Evolutionary conservation across 257 asterid species (phyloP).

Genomic region (Nicotiana obtusifolia): DNA sequence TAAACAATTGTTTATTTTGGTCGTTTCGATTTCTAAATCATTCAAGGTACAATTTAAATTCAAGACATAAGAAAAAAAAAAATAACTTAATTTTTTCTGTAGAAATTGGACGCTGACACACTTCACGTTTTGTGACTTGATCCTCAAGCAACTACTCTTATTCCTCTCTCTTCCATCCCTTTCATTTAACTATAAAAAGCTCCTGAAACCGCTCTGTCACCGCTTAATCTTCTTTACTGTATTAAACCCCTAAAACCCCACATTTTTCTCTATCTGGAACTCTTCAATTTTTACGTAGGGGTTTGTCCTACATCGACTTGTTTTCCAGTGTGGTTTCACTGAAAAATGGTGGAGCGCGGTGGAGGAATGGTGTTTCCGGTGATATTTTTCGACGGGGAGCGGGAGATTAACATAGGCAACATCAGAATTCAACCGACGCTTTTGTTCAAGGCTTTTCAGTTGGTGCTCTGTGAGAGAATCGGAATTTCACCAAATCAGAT

Average conservation of each 20-base stretch:
- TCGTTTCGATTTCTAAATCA: too few species aligned
- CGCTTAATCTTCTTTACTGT: too few species aligned
- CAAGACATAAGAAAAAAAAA: too few species aligned
- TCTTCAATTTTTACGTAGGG: constrained; percentile 60
- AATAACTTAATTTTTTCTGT: too few species aligned
- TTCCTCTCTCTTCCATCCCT: too few species aligned
- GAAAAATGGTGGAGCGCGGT: constrained; percentile 44
- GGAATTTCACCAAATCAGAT: constrained; percentile 89
- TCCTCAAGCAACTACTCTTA: too few species aligned
- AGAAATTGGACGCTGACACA: too few species aligned
- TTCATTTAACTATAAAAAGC: too few species aligned
- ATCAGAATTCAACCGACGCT: constrained; percentile 45
- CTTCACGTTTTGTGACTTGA: too few species aligned
- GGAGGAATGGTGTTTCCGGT: constrained; percentile 57
- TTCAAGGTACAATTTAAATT: too few species aligned
- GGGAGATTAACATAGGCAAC: constrained; percentile 57
- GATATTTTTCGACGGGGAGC: constrained; percentile 68
- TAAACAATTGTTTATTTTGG: too few species aligned
- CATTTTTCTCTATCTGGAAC: neutral
- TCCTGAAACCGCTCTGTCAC: too few species aligned
- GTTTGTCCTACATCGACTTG: neutral
- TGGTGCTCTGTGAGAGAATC: constrained; percentile 61
- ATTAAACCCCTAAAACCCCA: neutral
- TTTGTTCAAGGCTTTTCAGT: constrained; percentile 74
- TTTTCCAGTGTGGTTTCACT: constrained; percentile 30